Conservation (phyloP, 2,329 filamentous ascomycete species). For the Epichloe coenophiala region DNA sequence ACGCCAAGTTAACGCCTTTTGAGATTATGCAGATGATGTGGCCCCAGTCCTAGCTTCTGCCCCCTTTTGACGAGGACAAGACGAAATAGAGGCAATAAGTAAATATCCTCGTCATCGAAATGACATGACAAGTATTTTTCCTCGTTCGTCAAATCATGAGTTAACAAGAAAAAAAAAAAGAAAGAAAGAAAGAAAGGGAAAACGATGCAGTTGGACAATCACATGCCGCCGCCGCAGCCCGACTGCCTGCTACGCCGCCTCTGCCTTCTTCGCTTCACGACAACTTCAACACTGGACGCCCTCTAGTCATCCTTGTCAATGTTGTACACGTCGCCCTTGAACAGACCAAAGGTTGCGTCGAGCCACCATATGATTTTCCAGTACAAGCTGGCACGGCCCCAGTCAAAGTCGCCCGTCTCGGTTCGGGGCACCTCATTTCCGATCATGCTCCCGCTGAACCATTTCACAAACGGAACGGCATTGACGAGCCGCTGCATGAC, state of each 20-base stretch:
- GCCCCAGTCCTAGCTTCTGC: no score
- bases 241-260: neutral
- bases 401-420: slow-evolving; percentile 67
- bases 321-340: slow-evolving; percentile 43
- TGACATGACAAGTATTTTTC: no score
- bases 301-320: slow-evolving; percentile 44
- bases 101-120: no score
- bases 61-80: no score
- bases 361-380: slow-evolving; percentile 55
- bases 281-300: neutral
- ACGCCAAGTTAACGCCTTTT: no score
- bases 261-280: neutral
- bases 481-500: slow-evolving; percentile 49
- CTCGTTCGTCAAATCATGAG: no score
- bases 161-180: no score
- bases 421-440: slow-evolving; percentile 61
- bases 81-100: no score
- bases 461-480: slow-evolving; percentile 55
- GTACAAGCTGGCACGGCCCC: slow-evolving; percentile 51
- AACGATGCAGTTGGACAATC: no score
- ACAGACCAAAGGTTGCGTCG: slow-evolving; percentile 43
- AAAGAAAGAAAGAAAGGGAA: no score
- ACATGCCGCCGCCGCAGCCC: neutral
- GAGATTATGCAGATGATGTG: no score
- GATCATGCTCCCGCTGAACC: slow-evolving; percentile 61